Evolutionary conservation across 2,329 filamentous ascomycete genomes (phyloP), one percentile per base, ranked within the genome.

Genomic region (Penicillium sp.): DNA sequence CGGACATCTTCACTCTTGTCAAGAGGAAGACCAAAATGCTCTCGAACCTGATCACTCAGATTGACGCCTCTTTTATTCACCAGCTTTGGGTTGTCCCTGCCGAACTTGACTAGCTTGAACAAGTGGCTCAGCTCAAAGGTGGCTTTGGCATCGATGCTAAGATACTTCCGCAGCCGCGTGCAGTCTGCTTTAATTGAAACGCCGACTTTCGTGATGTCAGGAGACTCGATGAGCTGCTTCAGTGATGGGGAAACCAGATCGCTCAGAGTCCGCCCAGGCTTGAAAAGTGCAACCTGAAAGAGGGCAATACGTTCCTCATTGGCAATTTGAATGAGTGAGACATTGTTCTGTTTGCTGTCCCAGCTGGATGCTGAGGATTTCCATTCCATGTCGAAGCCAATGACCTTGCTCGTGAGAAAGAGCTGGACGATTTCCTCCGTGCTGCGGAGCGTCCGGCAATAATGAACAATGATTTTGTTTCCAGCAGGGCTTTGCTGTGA

Each of bases 301-400:
- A 97, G 80, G 0, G 81, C 90, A 45, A 97, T 87, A 13, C 85
- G 87, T 57, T 87, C 84, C 41, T 89, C 83, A 55, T 85, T 89
- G 1, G 92, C 90, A 21, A 97, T 72, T 71, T 97, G 93, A 41
- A 97, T 87, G 36, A 97, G 73, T 0, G 89, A 92, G 6, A 95
- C 83, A 56, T 92, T 90, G 48, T 81, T 78, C 59, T 88, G 87
- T 4, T 86, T 74, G 3, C 79, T 77, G 2, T 79, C 69, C 7
- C 59, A 63, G 18, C 69, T 77, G 5, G 67, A 75, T 0, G 84
- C 79, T 5, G 81, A 76, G 1, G 77, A 60, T 48, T 84, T 80
- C 92, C 93, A 97, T 75, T 97, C 93, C 57, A 97, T 81, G 66
- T 97, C 92, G 57, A 97, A 91, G 0, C 92, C 92, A n/a, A 97